Evolutionary conservation across 495 filamentous ascomycete genomes (phyloP).

Genomic region (Zalerion maritima): DNA sequence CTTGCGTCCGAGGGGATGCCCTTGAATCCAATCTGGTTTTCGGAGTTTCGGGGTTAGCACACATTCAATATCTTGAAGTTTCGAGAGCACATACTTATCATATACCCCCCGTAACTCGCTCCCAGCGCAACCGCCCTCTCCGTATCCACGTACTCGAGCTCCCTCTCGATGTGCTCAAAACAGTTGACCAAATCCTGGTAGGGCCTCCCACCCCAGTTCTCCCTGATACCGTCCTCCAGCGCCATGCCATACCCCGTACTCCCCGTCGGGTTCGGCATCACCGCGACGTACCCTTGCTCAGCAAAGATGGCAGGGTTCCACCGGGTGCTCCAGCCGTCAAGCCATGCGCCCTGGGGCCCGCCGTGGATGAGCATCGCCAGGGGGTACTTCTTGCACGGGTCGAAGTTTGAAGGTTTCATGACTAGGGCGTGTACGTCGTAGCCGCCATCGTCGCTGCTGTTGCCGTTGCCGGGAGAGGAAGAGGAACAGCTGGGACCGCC

Average conservation of each 20-base stretch:
- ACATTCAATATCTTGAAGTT: neutral
- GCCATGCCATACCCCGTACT: slow-evolving; percentile 74
- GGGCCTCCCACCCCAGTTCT: slow-evolving; percentile 64
- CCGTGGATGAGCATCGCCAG: slow-evolving; percentile 77
- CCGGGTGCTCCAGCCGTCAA: slow-evolving; percentile 68
- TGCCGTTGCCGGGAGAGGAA: slow-evolving; percentile 40
- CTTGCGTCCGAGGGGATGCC: slow-evolving; percentile 52
- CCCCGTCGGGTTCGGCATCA: slow-evolving; percentile 81
- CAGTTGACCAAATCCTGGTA: slow-evolving; percentile 72
- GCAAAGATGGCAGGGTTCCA: slow-evolving; percentile 91
- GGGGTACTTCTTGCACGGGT: slow-evolving; percentile 60
- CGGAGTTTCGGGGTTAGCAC: neutral
- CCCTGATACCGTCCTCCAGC: slow-evolving; percentile 60
- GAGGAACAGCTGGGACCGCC: too few relatives aligned
- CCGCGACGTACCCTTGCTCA: slow-evolving; percentile 79
- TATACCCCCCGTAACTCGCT: slow-evolving; percentile 77
- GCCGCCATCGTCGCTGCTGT: slow-evolving; percentile 22
- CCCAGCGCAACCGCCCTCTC: slow-evolving; percentile 65
- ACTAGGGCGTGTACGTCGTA: slow-evolving; percentile 66
- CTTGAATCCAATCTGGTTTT: slow-evolving; percentile 51
- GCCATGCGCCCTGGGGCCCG: slow-evolving; percentile 77
- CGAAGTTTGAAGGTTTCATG: slow-evolving; percentile 67
- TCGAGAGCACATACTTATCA: slow-evolving; percentile 44
- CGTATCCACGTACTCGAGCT: slow-evolving; percentile 63
- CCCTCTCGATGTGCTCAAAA: slow-evolving; percentile 59